Percentiles rank a stretch among this genome's conserved stretches.
These are phyloP conservation scores for Aspergillus viridinutans DNA, from an alignment of 2,329 filamentous ascomycete species.

Conservation along the genomic window DNA sequence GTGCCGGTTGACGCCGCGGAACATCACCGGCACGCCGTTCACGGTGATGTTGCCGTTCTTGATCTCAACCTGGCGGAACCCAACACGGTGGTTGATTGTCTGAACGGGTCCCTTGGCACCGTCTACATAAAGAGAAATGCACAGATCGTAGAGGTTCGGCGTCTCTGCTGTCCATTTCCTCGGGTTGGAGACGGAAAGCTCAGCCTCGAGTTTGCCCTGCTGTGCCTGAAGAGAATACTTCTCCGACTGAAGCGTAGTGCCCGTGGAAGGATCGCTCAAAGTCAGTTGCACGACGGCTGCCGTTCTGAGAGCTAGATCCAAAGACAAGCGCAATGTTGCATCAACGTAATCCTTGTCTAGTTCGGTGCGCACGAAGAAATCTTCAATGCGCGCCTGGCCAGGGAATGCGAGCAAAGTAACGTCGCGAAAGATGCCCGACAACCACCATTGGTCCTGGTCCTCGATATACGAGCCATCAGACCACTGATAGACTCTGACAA, in stretches of 20 bases:
- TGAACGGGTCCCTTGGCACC: conserved; percentile 5
- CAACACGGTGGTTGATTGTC: conserved; percentile 51
- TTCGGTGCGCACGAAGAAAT: conserved; percentile 54
- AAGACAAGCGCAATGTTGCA: conserved; percentile 48
- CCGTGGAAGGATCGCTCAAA: conserved; percentile 9
- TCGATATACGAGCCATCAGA: conserved; percentile 67
- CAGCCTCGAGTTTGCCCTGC: conserved; percentile 25
- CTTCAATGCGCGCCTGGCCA: conserved; percentile 49
- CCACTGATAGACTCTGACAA: conserved; percentile 67
- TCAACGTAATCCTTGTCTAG: conserved; percentile 52
- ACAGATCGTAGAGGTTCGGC: conserved; percentile 56
- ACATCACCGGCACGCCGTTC: conserved; percentile 57
- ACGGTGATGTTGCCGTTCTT: conserved; percentile 53
- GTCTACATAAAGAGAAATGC: background rate
- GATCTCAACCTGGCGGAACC: conserved; percentile 59
- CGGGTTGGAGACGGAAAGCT: conserved; percentile 48
- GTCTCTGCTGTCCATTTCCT: conserved; percentile 67
- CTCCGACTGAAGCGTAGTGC: conserved; percentile 1
- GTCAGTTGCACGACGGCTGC: conserved; percentile 15
- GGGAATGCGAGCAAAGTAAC: conserved; percentile 61
- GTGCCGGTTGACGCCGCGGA: conserved; percentile 65
- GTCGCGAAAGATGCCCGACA: conserved; percentile 63
- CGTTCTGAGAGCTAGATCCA: conserved; percentile 36
- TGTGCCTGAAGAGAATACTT: conserved; percentile 1
- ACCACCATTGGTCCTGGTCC: conserved; percentile 67